Evolutionary conservation across 2,329 filamentous ascomycete species (phyloP), one percentile per base, ranked within the genome.

Genomic region (Scleromitrula shiraiana): DNA sequence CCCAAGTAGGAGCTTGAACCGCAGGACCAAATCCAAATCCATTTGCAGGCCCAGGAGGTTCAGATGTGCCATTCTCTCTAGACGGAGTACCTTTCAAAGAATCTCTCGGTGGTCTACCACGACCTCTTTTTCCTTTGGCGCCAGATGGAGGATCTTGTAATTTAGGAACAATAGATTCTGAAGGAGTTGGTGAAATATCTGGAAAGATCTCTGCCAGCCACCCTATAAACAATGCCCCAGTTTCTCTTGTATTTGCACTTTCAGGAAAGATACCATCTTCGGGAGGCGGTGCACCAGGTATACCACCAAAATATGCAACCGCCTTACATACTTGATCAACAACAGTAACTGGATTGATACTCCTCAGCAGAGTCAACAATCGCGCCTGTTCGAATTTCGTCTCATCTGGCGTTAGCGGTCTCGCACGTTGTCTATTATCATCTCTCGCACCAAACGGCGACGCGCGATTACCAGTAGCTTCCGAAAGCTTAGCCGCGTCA

Each of bases 201-300:
- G 78, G 78, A 51, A 83, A 83, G 46, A 83, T 79, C 57, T 83
- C 79, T 10, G 76, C 68, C 37, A 82, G 64, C 78, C 79, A 83
- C 17, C 76, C 74, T 24, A 83, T 70, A 50, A 83, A 77, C 9
- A 78, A 64, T 17, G 72, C 70, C 1, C 79, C 80, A 1, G 73
- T 66, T 3, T 79, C 78, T 58, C 81, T 80, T 10, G 69, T 69
- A 39, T 72, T 68, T 8, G 70, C 72, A 54, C 79, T 82, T 22
- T 70, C 66, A 2, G 79, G 78, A 44, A 82, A 82, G 2, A 63
- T 65, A 14, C 67, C 70, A 53, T 74, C 68, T 23, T 70, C 62
- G 0, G 71, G 69, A n/a, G 74, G 70, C 7, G 74, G 73, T 4
- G 72, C 73, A 23, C 72, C 74, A 30, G 77, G 76, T 38, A 77